phyloP scores from a whole-genome alignment of 805 yeast genomes.

The Kuraishia floccosa region DNA sequence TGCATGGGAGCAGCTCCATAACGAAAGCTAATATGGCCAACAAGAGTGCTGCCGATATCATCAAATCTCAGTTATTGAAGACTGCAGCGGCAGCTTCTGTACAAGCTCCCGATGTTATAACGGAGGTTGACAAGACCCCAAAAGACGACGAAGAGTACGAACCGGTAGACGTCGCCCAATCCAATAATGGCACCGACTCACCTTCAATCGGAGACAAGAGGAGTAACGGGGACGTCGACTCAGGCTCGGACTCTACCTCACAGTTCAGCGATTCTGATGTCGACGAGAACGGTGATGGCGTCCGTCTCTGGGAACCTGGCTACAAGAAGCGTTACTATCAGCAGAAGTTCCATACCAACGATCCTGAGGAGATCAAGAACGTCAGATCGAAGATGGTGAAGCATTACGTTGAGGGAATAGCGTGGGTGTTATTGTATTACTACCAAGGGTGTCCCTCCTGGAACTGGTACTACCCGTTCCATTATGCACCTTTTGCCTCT shows the following conservation, averaged over 20 bases:
- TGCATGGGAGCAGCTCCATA: conserved; percentile 46
- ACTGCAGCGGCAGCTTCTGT: conserved; percentile 7
- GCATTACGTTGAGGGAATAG: conserved; percentile 83
- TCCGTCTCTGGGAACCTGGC: conserved; percentile 80
- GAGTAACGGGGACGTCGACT: conserved; percentile 10
- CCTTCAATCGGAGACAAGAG: not conserved
- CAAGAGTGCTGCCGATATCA: conserved; percentile 52
- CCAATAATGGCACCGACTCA: conserved; percentile 6
- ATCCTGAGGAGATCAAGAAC: conserved; percentile 40
- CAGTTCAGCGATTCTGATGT: conserved; percentile 27
- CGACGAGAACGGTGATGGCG: conserved; percentile 34
- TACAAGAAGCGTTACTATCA: conserved; percentile 73
- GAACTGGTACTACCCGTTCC: conserved; percentile 97
- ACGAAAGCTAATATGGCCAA: conserved; percentile 67
- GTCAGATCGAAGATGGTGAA: conserved; percentile 50
- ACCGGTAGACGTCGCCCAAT: conserved; percentile 16
- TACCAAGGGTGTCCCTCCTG: conserved; percentile 98
- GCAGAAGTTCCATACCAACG: conserved; percentile 52
- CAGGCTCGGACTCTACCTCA: conserved; percentile 17
- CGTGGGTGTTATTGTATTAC: conserved; percentile 93
- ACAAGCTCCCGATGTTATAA: too few relatives aligned
- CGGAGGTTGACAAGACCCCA: conserved; percentile 7
- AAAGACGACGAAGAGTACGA: conserved; percentile 17
- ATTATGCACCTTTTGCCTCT: conserved; percentile 94
- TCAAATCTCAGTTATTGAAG: conserved; percentile 26